phyloP scores from a whole-genome alignment of 225 moss, liverwort and hornwort species.

The Sphagnum contortum region DNA sequence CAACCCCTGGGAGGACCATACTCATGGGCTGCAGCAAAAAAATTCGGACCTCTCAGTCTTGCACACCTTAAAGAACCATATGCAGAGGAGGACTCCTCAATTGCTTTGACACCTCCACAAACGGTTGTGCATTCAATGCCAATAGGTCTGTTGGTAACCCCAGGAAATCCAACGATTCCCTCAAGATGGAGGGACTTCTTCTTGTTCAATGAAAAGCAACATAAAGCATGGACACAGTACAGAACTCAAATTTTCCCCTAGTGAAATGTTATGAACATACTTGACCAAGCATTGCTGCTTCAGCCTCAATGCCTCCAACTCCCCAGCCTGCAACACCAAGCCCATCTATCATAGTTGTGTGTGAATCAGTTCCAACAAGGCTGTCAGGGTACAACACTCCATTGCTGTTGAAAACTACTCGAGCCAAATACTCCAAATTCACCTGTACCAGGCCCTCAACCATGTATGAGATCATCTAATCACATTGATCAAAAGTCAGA shows the following conservation, averaged over 20 bases:
- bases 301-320: slow-evolving; percentile 98
- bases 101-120: no score
- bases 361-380: slow-evolving; percentile 96
- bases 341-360: slow-evolving; percentile 98
- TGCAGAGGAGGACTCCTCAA: no score
- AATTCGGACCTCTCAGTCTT: no score
- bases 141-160: slow-evolving; percentile 94
- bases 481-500: neutral
- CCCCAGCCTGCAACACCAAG: slow-evolving; percentile 99
- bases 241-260: neutral
- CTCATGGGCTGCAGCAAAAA: slow-evolving; percentile 78
- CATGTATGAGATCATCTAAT: neutral
- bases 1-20: slow-evolving; percentile 96
- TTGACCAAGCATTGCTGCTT: slow-evolving; percentile 98
- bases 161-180: slow-evolving; percentile 6
- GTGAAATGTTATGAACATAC: slow-evolving; percentile 18
- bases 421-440: slow-evolving; percentile 90
- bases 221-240: neutral
- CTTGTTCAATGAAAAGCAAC: no score
- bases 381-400: slow-evolving; percentile 87
- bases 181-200: no score
- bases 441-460: slow-evolving; percentile 36
- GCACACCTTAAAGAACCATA: no score
- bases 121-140: slow-evolving; percentile 23
- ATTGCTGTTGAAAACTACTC: slow-evolving; percentile 75